Evolutionary conservation across 129 eudicot genomes (phyloP).

Genomic region (Erigeron canadensis): DNA sequence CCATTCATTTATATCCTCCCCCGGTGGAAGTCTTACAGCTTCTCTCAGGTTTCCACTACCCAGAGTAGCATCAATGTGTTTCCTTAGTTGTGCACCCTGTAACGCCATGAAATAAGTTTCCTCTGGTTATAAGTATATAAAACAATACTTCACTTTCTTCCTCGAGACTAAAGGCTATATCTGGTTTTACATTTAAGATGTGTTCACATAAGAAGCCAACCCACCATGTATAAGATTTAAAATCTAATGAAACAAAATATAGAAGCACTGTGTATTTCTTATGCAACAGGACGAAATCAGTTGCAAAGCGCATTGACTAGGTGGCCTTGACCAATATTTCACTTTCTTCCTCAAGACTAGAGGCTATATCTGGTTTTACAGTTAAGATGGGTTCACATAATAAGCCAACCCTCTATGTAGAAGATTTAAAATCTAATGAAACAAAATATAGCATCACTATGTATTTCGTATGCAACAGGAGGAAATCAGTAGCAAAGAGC

Average conservation of each 20-base stretch:
- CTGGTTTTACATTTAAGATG: no score
- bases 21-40: conserved; percentile 90
- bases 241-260: neutral
- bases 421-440: neutral
- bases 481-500: neutral
- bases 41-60: conserved; percentile 93
- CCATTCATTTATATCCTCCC: conserved; percentile 92
- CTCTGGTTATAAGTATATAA: no score
- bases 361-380: no score
- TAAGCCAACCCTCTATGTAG: no score
- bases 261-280: neutral
- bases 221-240: neutral
- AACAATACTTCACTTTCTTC: no score
- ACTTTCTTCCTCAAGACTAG: no score
- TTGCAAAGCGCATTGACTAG: neutral
- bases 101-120: conserved; percentile 13
- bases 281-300: neutral
- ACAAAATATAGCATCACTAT: neutral
- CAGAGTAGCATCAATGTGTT: conserved; percentile 89
- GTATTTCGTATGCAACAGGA: neutral
- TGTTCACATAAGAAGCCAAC: no score
- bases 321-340: no score
- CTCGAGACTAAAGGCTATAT: no score
- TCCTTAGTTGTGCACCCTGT: conserved; percentile 88
- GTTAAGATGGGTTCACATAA: no score